Evolutionary conservation across 176 grass and related monocot genomes (phyloP).

Genomic region (Elymus sibiricus): DNA sequence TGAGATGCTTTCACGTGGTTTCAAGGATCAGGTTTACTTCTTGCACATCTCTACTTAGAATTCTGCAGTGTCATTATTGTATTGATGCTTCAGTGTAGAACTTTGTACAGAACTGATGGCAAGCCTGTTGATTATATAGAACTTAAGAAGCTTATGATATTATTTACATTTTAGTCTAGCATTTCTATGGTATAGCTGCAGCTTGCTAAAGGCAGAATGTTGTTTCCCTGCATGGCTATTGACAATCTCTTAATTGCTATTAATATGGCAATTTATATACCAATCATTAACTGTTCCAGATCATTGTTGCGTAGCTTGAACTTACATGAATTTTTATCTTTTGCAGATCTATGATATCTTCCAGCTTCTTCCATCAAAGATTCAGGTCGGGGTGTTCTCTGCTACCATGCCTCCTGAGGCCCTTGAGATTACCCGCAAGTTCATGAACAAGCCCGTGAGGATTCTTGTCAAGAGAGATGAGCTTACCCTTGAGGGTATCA

Average conservation of each 20-base stretch:
- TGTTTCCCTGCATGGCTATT: too few relatives aligned
- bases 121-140: neutral
- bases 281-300: neutral
- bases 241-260: too few relatives aligned
- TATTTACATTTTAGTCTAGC: neutral
- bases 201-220: too few relatives aligned
- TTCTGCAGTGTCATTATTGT: neutral
- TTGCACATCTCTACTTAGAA: neutral
- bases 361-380: conserved; percentile 71
- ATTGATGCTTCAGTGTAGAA: neutral
- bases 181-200: neutral
- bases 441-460: conserved; percentile 77
- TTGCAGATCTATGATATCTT: conserved; percentile 82
- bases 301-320: neutral
- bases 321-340: neutral
- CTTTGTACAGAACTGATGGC: neutral
- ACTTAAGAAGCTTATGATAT: neutral
- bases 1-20: conserved; percentile 85
- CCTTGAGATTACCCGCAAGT: conserved; percentile 74
- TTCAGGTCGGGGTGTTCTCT: conserved; percentile 83
- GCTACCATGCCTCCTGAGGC: conserved; percentile 87
- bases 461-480: conserved; percentile 87
- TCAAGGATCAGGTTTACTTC: conserved; percentile 78
- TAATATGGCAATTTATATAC: too few relatives aligned
- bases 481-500: conserved; percentile 81